A percentile compares a stretch with the other conserved stretches of the same genome.
phyloP scores from a whole-genome alignment of 306 rosid species.

The Dryas drummondii region DNA sequence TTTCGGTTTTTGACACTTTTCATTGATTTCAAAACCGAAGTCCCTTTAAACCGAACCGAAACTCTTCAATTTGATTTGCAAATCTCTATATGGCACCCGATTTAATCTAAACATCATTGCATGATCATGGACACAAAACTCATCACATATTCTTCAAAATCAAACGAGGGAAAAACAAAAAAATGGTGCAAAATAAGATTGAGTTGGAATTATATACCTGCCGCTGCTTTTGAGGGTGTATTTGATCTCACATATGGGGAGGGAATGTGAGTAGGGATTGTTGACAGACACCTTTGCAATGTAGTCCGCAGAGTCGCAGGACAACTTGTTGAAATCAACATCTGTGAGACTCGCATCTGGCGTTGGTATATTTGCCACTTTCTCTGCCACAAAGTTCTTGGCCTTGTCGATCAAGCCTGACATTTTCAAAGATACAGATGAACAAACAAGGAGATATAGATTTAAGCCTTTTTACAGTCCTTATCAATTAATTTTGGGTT shows the following conservation, averaged over 20 bases:
- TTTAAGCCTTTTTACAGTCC: too few relatives aligned
- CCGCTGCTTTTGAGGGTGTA: conserved; percentile 74
- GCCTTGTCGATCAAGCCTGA: conserved; percentile 56
- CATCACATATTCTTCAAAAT: too few relatives aligned
- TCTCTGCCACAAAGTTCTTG: conserved; percentile 59
- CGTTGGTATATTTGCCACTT: conserved; percentile 49
- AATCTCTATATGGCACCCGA: too few relatives aligned
- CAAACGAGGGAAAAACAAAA: too few relatives aligned
- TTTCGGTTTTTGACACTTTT: background rate
- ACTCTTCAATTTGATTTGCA: too few relatives aligned
- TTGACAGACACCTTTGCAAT: conserved; percentile 55
- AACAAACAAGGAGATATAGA: background rate
- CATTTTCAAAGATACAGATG: conserved; percentile 28
- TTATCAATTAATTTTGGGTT: too few relatives aligned
- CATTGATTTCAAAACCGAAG: background rate
- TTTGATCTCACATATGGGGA: conserved; percentile 68
- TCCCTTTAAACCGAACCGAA: background rate
- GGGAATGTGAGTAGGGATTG: conserved; percentile 56
- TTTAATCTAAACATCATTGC: background rate
- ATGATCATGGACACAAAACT: background rate
- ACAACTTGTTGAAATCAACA: conserved; percentile 61
- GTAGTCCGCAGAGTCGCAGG: conserved; percentile 52
- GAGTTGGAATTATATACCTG: conserved; percentile 26
- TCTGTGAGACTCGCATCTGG: conserved; percentile 66
- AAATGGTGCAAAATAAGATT: background rate